phyloP scores from a whole-genome alignment of 495 filamentous ascomycete species.

The Trichoderma reesei region DNA sequence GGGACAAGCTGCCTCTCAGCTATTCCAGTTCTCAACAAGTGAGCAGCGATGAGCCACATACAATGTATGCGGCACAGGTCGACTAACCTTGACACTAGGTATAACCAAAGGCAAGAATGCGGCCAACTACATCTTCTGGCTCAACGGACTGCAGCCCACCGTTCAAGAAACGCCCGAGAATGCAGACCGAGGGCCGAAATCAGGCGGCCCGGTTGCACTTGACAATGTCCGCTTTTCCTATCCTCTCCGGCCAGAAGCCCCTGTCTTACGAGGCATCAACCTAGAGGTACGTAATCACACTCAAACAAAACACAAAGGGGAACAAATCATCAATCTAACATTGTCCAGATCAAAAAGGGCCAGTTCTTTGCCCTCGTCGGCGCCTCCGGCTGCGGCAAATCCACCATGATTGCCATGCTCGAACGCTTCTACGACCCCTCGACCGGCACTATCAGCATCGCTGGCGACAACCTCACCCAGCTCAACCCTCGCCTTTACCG shows the following conservation, averaged over 20 bases:
- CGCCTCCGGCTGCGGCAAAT: slow-evolving; percentile 48
- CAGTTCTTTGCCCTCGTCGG: slow-evolving; percentile 46
- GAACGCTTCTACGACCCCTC: slow-evolving; percentile 52
- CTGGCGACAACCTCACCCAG: slow-evolving; percentile 31
- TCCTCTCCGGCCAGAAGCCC: slow-evolving; percentile 26
- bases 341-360: slow-evolving; percentile 21
- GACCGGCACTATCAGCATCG: slow-evolving; percentile 41
- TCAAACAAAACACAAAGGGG: slow-evolving; percentile 14
- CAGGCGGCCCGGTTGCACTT: slow-evolving; percentile 28
- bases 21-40: slow-evolving; percentile 39
- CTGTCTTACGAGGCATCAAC: slow-evolving; percentile 30
- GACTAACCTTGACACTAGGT: slow-evolving; percentile 15
- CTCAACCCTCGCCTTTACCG: slow-evolving; percentile 36
- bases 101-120: slow-evolving; percentile 36
- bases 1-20: slow-evolving; percentile 41
- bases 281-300: slow-evolving; percentile 37
- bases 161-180: slow-evolving; percentile 30
- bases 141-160: slow-evolving; percentile 22
- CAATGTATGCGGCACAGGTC: not conserved
- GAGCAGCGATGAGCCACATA: not conserved
- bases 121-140: slow-evolving; percentile 39
- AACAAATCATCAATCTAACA: slow-evolving; percentile 27
- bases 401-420: slow-evolving; percentile 45
- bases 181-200: slow-evolving; percentile 17
- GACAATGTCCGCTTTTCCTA: slow-evolving; percentile 43